Base-by-base conservation (phyloP, 805 yeast genomes). In the Torulaspora franciscae region DNA sequence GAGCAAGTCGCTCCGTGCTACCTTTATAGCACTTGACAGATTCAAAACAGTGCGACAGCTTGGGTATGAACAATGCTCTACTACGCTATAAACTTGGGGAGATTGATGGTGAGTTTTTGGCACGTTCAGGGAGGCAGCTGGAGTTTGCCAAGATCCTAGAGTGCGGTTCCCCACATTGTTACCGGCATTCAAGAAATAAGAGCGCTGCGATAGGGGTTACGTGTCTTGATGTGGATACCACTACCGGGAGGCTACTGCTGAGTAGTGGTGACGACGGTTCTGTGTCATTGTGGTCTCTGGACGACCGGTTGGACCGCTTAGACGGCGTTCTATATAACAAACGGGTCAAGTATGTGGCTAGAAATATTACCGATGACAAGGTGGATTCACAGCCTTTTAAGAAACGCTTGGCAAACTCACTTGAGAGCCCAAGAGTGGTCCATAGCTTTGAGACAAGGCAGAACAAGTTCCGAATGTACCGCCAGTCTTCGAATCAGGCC, bases 261-360 rank as follows among this genome's bases (percentile, higher is more conserved):
- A 43, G 49, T 2, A 61, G 58, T 8, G 65, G 62, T 28, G 56
- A 58, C 26, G 60, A 61, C 45, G 74, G 70, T 15, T 59, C 67
- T 23, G 66, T 71, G 28, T 51, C 63, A 13, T 62, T 70, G 3
- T 54, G 58, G 51, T 40, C 58, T 4, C 48, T 68, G 7, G 65
- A 58, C 44, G 58, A 55, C 13, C 39, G 39, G 35, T 8, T 45
- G 22, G 34, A 40, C 10, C 40, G 41, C 2, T 52, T 23, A 56
- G 64, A 29, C 29, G 55, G 23, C 44, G 46, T 46, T 37, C 54
- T 28, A 35, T 64, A 27, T 62, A 67, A 26, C 51, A 70, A 33
- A 61, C 67, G 51, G 45, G 23, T 59, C 7, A 47, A 53, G 7
- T 19, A 51, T 52, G 42, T 49, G 51, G 23, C 51, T 10, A 45